phyloP scores from a whole-genome alignment of 208 protist species.

The Wallacemonas sp. region DNA sequence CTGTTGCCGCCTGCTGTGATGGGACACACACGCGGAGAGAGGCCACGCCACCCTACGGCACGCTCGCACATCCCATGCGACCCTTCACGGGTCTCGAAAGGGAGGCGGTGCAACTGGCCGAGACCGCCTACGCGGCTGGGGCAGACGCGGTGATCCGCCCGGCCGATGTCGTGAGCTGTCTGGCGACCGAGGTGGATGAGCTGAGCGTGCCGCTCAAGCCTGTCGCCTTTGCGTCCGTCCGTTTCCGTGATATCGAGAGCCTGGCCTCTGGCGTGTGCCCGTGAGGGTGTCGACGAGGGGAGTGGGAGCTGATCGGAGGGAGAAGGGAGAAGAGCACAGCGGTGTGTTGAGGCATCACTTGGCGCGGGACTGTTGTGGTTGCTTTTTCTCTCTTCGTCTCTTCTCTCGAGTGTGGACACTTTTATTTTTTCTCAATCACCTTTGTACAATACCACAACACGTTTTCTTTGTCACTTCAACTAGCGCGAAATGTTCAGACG shows the following conservation, averaged over 20 bases:
- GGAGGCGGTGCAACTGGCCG: constrained; percentile 11
- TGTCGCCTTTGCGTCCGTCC: constrained; percentile 31
- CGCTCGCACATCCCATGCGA: background rate
- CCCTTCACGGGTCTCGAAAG: background rate
- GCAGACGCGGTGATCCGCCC: constrained; percentile 10
- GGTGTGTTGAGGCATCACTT: no score
- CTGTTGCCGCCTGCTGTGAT: constrained; percentile 24
- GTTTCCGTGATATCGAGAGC: constrained; percentile 24
- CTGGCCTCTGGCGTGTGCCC: constrained; percentile 9
- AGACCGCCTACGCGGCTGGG: constrained; percentile 5
- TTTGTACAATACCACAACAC: no score
- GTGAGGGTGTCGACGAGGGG: no score
- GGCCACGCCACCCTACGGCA: constrained; percentile 3
- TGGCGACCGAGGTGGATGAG: constrained; percentile 71
- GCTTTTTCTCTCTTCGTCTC: background rate
- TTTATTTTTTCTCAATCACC: no score
- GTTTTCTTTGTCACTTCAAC: no score
- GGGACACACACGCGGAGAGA: constrained; percentile 4
- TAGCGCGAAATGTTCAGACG: no score
- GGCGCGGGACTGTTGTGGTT: no score
- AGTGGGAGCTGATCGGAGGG: no score
- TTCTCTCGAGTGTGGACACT: no score
- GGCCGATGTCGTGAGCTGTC: constrained; percentile 46
- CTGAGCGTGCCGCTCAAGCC: constrained; percentile 35
- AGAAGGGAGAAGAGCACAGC: background rate